These are phyloP conservation scores for Chalciporus pseudorubinellus DNA, from an alignment of 768 basidiomycete species.

Conservation along the genomic window DNA sequence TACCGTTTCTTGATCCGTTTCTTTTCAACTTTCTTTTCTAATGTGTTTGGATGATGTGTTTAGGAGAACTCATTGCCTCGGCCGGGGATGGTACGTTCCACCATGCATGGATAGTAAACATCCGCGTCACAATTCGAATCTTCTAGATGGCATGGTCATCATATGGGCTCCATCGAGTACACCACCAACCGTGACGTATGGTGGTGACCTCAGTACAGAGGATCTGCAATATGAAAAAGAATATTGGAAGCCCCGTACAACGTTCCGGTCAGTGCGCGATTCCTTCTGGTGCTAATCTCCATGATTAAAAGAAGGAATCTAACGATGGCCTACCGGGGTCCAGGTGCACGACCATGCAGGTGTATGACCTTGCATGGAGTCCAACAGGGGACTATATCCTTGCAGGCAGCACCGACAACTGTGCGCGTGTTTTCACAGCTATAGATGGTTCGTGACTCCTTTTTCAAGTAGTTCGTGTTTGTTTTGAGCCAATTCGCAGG, in stretches of 20 bases:
- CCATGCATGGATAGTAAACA: slow-evolving; percentile 2
- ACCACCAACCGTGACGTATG: slow-evolving; percentile 70
- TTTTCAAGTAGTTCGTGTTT: neutral
- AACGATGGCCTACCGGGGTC: neutral
- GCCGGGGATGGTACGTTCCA: slow-evolving; percentile 86
- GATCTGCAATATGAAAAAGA: slow-evolving; percentile 91
- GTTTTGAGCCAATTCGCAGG: slow-evolving; percentile 41
- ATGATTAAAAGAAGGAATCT: neutral
- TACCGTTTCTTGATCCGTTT: neutral
- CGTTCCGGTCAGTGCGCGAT: slow-evolving; percentile 61
- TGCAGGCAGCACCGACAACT: slow-evolving; percentile 96
- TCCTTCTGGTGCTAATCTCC: neutral
- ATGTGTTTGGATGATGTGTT: neutral
- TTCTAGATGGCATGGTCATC: slow-evolving; percentile 91
- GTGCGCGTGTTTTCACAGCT: slow-evolving; percentile 78
- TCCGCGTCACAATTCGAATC: slow-evolving; percentile 1
- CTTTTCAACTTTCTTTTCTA: neutral
- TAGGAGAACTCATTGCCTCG: slow-evolving; percentile 90
- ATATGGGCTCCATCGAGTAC: slow-evolving; percentile 86
- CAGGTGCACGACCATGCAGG: slow-evolving; percentile 92
- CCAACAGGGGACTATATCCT: slow-evolving; percentile 92
- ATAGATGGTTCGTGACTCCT: slow-evolving; percentile 55
- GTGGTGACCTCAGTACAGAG: slow-evolving; percentile 75
- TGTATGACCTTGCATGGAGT: slow-evolving; percentile 98
- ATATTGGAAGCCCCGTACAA: slow-evolving; percentile 87